Base-by-base conservation (phyloP, 1,284 basidiomycete species). In the Ganoderma sp. region DNA sequence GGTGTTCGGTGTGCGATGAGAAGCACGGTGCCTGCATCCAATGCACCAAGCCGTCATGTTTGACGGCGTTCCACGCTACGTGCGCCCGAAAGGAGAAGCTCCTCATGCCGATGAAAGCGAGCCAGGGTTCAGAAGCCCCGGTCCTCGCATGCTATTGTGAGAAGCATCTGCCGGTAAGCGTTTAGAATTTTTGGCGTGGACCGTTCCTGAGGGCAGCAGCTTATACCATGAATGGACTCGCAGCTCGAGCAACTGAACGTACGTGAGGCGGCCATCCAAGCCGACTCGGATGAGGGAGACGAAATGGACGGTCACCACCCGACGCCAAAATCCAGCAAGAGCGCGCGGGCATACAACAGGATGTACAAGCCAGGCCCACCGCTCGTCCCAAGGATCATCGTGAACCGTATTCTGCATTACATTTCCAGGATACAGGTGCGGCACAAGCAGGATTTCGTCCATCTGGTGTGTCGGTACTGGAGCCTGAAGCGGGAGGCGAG, bases 21-120 rank as follows among this genome's bases (percentile, higher is more conserved):
- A 85, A 88, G 65, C 85, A 88, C 71, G 98, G 98, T 5, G 97
- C 98, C 0, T 99, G 97, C 79, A 98, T 99, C 57, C 98, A 99
- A 79, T 99, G 98, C 80, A 92, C 92, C 72, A 97, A 96, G 80
- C 84, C 89, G 12, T 92, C 89, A 1, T 99, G 98, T 81, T 97
- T 96, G 79, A 87, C 92, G 2, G 97, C 98, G 0, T 99, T 98
- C 75, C 98, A 99, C 78, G 89, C 94, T 2, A 98, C 97, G 0
- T 99, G 98, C 77, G 98, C 97, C 0, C 84, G 97, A 17, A 92
- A 92, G 74, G 88, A 93, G 74, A 95, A 93, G 70, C 79, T 96
- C 7, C 78, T 97, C 14, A 85, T 92, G 81, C 93, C 93, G 2
- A 97, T 97, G 95, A 97, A 97, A 79, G 89, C 88, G 39, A 85